Evolutionary conservation across 2,329 filamentous ascomycete genomes (phyloP), one percentile per base, ranked within the genome.

Genomic region (Hirsutella minnesotensis): DNA sequence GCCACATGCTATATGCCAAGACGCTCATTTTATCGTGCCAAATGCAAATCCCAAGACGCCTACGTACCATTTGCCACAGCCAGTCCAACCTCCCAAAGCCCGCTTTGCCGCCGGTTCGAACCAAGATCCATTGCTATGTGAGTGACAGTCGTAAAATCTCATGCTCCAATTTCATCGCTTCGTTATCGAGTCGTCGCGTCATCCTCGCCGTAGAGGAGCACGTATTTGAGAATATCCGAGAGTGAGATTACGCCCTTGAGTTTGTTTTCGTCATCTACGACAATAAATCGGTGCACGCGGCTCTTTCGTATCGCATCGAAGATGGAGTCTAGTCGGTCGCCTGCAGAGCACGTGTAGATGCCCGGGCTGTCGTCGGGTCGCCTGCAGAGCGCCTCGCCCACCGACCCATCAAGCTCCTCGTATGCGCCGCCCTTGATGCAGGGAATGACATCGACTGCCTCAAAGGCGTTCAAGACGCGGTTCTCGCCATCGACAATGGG

Each of bases 271-370:
- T 95, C 88, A 61, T 98, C 89, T 45, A 98, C 86, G 39, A 98
- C 83, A 44, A 96, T 82, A 50, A 98, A 72, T 49, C 92, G 78
- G 64, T 98, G 92, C 22, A 98, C 90, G 47, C 94, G 77, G 38
- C 89, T 95, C 66, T 90, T 94, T 51, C 90, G 85, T 52, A 98
- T 86, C 1, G 92, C 96, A 61, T 95, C 89, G 60, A 96, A 96
- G 52, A 98, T 92, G 10, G 89, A 90, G 59, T 94, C 90, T 40
- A 98, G 75, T 43, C 89, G 81, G 63, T 98, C 92, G 48, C 94
- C 83, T 49, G 92, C 75, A 38, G 82, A 86, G 68, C 92, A 98
- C 1, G 90, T 96, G 64, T 95, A 96, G 49, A 98, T 96, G 36
- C 94, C 92, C 1, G 88, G 83, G 56, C 95, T 95, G 53, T 95